phyloP scores from a whole-genome alignment of 1,284 basidiomycete species.

The Gastroboletus turbinatus region DNA sequence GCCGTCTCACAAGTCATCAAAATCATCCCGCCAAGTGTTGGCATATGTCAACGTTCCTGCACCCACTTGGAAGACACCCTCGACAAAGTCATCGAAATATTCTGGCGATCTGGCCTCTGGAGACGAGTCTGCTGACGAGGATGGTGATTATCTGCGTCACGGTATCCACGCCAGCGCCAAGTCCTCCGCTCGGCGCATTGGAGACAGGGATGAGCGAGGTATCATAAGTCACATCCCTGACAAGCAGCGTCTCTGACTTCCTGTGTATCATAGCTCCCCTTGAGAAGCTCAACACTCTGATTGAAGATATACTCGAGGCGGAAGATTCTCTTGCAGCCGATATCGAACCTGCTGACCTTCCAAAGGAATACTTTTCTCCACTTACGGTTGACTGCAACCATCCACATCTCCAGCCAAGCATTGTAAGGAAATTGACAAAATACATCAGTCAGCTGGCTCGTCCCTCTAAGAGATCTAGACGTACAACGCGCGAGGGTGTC shows the following conservation, averaged over 20 bases:
- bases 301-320: constrained; percentile 89
- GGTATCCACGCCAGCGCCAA: constrained; percentile 36
- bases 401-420: constrained; percentile 56
- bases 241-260: constrained; percentile 3
- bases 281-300: constrained; percentile 67
- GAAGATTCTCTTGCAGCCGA: constrained; percentile 79
- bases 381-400: constrained; percentile 55
- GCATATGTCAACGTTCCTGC: constrained; percentile 63
- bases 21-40: constrained; percentile 41
- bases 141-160: constrained; percentile 28
- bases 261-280: constrained; percentile 51
- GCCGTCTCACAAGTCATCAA: constrained; percentile 27
- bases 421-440: constrained; percentile 72
- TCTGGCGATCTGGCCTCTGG: constrained; percentile 32
- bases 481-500: constrained; percentile 33
- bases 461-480: constrained; percentile 58
- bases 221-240: neutral
- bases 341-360: constrained; percentile 53
- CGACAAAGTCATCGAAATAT: constrained; percentile 30
- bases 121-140: constrained; percentile 55
- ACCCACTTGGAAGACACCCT: constrained; percentile 43
- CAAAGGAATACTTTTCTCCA: constrained; percentile 65
- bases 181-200: constrained; percentile 58
- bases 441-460: constrained; percentile 63
- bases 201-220: constrained; percentile 78